A percentile compares a stretch with the other conserved stretches of the same genome.
These are phyloP conservation scores for Pogostemon cablin DNA, from an alignment of 257 asterid genomes.

Conservation along the genomic window DNA sequence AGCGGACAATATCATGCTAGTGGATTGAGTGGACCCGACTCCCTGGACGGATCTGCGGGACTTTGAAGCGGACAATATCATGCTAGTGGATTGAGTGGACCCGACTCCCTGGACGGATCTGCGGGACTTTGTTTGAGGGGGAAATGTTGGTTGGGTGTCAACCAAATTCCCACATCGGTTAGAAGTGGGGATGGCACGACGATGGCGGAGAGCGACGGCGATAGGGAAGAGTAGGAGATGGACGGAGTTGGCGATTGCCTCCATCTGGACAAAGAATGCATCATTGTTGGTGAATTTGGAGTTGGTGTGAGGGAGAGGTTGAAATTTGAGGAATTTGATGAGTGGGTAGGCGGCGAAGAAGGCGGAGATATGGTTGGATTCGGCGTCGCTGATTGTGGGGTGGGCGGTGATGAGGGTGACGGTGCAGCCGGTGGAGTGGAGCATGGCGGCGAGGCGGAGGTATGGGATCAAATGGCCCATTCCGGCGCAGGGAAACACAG, in stretches of 20 bases:
- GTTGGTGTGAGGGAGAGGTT: conserved; percentile 35
- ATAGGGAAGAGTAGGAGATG: conserved; percentile 42
- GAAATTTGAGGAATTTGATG: conserved; percentile 41
- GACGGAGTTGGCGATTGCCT: conserved; percentile 43
- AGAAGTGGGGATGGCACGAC: too few relatives aligned
- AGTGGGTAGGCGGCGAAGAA: conserved; percentile 40
- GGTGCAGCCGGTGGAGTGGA: conserved; percentile 40
- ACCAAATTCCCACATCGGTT: too few relatives aligned
- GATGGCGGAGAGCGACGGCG: conserved; percentile 47
- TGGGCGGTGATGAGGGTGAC: conserved; percentile 48
- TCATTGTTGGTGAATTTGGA: conserved; percentile 42
- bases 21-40: too few relatives aligned
- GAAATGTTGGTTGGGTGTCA: too few relatives aligned
- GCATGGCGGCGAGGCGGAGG: conserved; percentile 52
- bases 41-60: too few relatives aligned
- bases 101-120: too few relatives aligned
- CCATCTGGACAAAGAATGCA: conserved; percentile 50
- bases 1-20: too few relatives aligned
- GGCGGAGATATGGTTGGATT: conserved; percentile 40
- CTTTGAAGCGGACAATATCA: too few relatives aligned
- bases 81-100: too few relatives aligned
- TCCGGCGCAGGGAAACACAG: conserved; percentile 54
- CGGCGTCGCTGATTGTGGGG: conserved; percentile 50
- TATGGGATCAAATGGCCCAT: conserved; percentile 58
- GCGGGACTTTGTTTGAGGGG: too few relatives aligned